Evolutionary conservation across 202 grass and related monocot genomes (phyloP), one percentile per base, ranked within the genome.

Genomic region (Panicum hallii): DNA sequence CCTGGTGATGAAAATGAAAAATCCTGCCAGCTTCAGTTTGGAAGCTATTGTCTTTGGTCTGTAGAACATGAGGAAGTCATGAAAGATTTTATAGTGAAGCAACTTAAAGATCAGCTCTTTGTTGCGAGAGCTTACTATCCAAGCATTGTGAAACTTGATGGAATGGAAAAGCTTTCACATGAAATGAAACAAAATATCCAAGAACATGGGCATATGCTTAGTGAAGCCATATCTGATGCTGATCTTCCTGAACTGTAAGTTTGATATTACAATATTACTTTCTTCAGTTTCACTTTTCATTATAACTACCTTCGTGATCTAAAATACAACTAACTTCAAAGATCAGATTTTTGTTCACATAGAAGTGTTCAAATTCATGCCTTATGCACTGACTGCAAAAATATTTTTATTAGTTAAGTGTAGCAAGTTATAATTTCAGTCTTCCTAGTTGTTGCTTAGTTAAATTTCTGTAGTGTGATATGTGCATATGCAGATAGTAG

Each of bases 1-100:
- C 68, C 79, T 84, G 67, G 71, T 60, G 78, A 85, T 38, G 83
- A 84, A 75, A 88, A 65, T 70, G 77, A 68, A 78, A 88, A 83
- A 32, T 92, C 73, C 72, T 95, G 86, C 73, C 86, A 90, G 67
- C 74, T 89, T 84, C 54, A 85, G 81, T 95, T 90, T 63, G 93
- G 93, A 86, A 95, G 88, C 80, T 95, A 95, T 84, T 95, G 93
- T 64, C 67, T 70, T 53, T 95, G 93, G 93, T 95, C 90, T 63
- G 75, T 80, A 54, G 83, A 90, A 81, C 88, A 85, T 79, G 90
- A 86, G 80, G 82, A 89, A 82, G 82, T 45, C 54, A 85, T 95
- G 88, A 90, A 90, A 23, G 86, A 95, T 92, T 92, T 77, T 55
- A 82, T 46, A 61, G 80, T 92, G 47, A 95, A 92, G 80, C 90